Evolutionary conservation across 371 early-diverging fungal genomes (phyloP).

Genomic region (Vairimorpha ceranae): DNA sequence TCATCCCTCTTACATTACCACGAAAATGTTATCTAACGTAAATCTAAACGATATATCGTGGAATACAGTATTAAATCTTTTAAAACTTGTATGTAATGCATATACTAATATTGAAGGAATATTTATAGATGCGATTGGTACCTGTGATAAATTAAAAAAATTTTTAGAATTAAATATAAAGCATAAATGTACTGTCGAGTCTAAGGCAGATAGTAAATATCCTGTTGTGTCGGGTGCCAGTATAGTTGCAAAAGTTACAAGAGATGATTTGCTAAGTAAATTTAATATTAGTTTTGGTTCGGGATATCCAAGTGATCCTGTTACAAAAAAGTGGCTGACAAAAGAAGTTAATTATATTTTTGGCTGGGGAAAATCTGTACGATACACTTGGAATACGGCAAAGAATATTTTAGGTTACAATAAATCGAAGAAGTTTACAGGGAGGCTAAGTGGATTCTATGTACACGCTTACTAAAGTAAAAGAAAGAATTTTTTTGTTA

Average conservation of each 20-base stretch:
- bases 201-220: slow-evolving; percentile 87
- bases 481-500: no score
- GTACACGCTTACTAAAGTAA: no score
- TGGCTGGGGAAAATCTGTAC: slow-evolving; percentile 79
- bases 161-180: slow-evolving; percentile 72
- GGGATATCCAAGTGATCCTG: slow-evolving; percentile 91
- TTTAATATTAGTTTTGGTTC: slow-evolving; percentile 71
- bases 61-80: slow-evolving; percentile 67
- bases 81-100: slow-evolving; percentile 34
- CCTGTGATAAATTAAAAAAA: slow-evolving; percentile 71
- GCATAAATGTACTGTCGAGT: slow-evolving; percentile 71
- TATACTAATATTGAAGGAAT: slow-evolving; percentile 29
- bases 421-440: slow-evolving; percentile 8
- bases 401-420: slow-evolving; percentile 64
- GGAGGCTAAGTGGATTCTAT: slow-evolving; percentile 22
- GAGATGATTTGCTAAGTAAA: slow-evolving; percentile 68
- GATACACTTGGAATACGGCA: slow-evolving; percentile 90
- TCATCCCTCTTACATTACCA: slow-evolving; percentile 52
- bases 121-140: slow-evolving; percentile 93
- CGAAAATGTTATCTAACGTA: slow-evolving; percentile 48
- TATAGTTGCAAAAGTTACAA: slow-evolving; percentile 89
- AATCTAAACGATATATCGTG: slow-evolving; percentile 87
- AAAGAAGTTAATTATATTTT: slow-evolving; percentile 73
- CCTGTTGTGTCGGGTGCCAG: slow-evolving; percentile 93
- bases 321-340: slow-evolving; percentile 76